Evolutionary conservation across 345 rosid genomes (phyloP).

Genomic region (Carallia brachiata): DNA sequence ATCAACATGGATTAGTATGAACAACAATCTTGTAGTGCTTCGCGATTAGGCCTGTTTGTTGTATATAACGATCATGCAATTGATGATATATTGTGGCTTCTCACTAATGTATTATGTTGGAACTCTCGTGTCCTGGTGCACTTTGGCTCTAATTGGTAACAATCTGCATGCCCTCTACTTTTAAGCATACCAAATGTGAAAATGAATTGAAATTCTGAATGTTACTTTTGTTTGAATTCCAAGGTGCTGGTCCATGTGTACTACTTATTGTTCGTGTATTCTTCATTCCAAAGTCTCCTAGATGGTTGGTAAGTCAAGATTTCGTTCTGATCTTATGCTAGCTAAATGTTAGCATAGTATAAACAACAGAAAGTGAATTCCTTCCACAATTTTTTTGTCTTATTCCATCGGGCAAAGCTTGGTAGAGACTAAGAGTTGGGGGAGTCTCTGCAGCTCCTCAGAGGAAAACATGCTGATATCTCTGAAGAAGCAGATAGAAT

Average conservation of each 20-base stretch:
- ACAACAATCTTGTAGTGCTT: no score
- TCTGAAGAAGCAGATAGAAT: conserved; percentile 25
- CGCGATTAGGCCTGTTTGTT: background rate
- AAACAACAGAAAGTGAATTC: no score
- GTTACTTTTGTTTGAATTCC: background rate
- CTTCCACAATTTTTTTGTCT: no score
- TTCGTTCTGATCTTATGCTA: background rate
- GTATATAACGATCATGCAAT: conserved; percentile 20
- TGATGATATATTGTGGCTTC: conserved; percentile 36
- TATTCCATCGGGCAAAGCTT: conserved; percentile 34
- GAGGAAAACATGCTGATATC: conserved; percentile 29
- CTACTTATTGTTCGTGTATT: conserved; percentile 36
- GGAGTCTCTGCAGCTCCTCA: conserved; percentile 19
- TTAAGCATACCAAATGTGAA: background rate
- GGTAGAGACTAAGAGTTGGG: conserved; percentile 25
- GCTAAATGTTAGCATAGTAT: no score
- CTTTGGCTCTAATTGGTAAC: conserved; percentile 42
- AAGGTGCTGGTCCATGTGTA: conserved; percentile 40
- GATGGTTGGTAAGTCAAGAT: conserved; percentile 47
- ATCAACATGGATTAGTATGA: background rate
- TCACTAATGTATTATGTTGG: conserved; percentile 41
- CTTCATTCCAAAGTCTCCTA: conserved; percentile 55
- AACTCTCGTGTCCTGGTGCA: conserved; percentile 47
- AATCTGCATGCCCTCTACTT: background rate
- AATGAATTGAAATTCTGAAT: background rate